Evolutionary conservation across 768 basidiomycete species (phyloP).

Genomic region (Scleroderma bovista): DNA sequence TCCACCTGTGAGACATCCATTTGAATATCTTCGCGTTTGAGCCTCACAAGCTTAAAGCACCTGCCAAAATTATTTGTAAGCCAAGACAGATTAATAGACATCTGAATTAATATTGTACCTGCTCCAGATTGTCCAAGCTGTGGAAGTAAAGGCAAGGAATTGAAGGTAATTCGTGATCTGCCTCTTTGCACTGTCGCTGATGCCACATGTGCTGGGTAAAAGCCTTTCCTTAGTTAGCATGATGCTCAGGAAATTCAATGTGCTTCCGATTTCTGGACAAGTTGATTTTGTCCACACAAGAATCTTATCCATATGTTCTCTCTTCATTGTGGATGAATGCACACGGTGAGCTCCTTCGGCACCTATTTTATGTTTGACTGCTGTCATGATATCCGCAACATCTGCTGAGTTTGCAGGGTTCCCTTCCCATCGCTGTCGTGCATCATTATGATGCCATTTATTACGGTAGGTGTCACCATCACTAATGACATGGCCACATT

Average conservation of each 20-base stretch:
- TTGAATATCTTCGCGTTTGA: slow-evolving; percentile 19
- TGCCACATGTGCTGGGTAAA: no score
- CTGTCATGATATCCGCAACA: slow-evolving; percentile 20
- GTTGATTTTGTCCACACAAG: background rate
- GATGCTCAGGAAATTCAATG: background rate
- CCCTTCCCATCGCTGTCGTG: slow-evolving; percentile 19
- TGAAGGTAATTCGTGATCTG: background rate
- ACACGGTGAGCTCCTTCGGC: slow-evolving; percentile 15
- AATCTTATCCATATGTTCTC: background rate
- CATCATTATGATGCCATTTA: slow-evolving; percentile 19
- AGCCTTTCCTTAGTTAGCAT: no score
- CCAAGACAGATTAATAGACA: background rate
- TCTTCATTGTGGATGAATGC: slow-evolving; percentile 25
- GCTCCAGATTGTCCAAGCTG: background rate
- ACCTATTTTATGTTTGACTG: slow-evolving; percentile 18
- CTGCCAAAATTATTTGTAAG: slow-evolving; percentile 9
- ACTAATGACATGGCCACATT: no score
- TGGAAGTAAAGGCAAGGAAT: background rate
- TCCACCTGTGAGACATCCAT: background rate
- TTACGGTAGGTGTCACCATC: background rate
- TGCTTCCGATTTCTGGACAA: background rate
- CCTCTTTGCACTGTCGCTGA: background rate
- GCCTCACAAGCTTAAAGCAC: slow-evolving; percentile 26
- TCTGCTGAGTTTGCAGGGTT: slow-evolving; percentile 22
- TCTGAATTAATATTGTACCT: background rate